Evolutionary conservation across 2,329 filamentous ascomycete species (phyloP).

Genomic region (Corinectria fuckeliana): DNA sequence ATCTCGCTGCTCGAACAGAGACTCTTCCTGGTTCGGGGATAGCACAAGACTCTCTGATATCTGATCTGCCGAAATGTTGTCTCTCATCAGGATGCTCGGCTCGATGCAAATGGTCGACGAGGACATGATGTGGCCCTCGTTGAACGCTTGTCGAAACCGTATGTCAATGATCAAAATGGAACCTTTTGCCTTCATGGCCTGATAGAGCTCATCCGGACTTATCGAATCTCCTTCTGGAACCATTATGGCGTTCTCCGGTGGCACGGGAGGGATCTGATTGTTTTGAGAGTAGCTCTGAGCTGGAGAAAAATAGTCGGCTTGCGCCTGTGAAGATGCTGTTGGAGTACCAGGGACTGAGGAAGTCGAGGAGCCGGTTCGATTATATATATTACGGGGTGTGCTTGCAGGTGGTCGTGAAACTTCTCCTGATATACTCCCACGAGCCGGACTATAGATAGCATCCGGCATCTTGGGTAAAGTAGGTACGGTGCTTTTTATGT

Average conservation of each 20-base stretch:
- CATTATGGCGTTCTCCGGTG: conserved; percentile 52
- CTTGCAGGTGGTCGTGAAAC: conserved; percentile 70
- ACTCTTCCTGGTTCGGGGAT: conserved; percentile 75
- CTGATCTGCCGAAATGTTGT: conserved; percentile 67
- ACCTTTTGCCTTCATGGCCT: conserved; percentile 65
- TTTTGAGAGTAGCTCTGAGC: conserved; percentile 37
- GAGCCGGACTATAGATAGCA: conserved; percentile 79
- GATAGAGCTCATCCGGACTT: conserved; percentile 71
- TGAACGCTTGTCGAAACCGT: conserved; percentile 78
- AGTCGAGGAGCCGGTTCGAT: conserved; percentile 61
- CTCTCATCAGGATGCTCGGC: conserved; percentile 73
- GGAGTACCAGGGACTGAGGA: conserved; percentile 47
- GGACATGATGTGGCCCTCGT: conserved; percentile 87
- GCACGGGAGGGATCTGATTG: conserved; percentile 39
- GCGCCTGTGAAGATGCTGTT: conserved; percentile 36
- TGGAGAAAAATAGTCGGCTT: conserved; percentile 43
- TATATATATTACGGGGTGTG: conserved; percentile 68
- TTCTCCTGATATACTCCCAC: conserved; percentile 71
- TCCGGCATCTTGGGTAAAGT: conserved; percentile 73
- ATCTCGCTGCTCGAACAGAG: conserved; percentile 73
- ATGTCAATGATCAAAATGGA: conserved; percentile 87
- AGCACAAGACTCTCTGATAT: conserved; percentile 73
- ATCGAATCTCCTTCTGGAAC: conserved; percentile 65
- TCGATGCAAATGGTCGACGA: conserved; percentile 89
- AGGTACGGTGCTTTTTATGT: conserved; percentile 59